Evolutionary conservation across 495 filamentous ascomycete genomes (phyloP).

Genomic region (Venustampulla echinocandica): DNA sequence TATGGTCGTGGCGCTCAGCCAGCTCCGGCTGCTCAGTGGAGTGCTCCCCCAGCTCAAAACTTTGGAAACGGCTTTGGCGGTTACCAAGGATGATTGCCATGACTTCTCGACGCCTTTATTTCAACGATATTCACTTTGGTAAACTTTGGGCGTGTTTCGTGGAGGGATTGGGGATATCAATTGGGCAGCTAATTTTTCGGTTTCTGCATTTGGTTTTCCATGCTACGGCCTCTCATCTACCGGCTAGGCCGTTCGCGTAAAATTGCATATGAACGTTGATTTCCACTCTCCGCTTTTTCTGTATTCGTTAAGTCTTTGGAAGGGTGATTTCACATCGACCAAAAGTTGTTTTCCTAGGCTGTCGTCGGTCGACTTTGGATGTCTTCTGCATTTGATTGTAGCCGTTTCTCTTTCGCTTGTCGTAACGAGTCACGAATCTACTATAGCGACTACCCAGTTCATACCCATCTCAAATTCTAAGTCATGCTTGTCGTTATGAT

Average conservation of each 20-base stretch:
- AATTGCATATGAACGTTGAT: constrained; percentile 19
- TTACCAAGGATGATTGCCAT: constrained; percentile 43
- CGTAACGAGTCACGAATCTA: constrained; percentile 27
- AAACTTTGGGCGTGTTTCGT: constrained; percentile 4
- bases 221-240: constrained; percentile 1
- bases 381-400: too few relatives aligned
- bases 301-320: constrained; percentile 19
- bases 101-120: not conserved
- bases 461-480: constrained; percentile 12
- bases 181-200: not conserved
- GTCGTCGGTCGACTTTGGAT: constrained; percentile 22
- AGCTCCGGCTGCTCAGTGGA: constrained; percentile 66
- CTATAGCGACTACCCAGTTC: constrained; percentile 27
- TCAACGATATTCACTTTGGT: constrained; percentile 4
- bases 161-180: constrained; percentile 14
- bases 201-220: constrained; percentile 13
- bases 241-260: constrained; percentile 16
- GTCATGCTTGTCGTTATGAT: constrained; percentile 14
- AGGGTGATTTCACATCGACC: constrained; percentile 20
- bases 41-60: constrained; percentile 50
- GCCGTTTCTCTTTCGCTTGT: constrained; percentile 17
- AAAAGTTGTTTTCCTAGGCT: constrained; percentile 26
- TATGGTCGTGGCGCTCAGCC: constrained; percentile 72
- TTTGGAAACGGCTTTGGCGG: constrained; percentile 52
- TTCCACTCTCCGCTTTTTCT: constrained; percentile 10